phyloP scores from a whole-genome alignment of 768 basidiomycete genomes.

The Boletus vermiculosoides region DNA sequence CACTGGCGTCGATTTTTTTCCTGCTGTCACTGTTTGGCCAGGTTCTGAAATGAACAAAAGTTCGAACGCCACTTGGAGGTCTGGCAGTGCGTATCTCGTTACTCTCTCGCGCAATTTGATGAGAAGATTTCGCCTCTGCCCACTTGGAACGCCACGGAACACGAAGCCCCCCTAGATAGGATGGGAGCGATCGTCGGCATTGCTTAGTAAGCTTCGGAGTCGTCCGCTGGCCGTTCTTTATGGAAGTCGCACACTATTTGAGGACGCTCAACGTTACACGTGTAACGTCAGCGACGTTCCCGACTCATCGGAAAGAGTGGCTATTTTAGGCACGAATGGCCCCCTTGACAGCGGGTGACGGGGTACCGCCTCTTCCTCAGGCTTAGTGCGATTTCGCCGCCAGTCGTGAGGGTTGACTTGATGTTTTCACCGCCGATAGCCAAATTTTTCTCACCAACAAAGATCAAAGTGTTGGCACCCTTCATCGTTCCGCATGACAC shows the following conservation, averaged over 20 bases:
- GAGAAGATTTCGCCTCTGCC: conserved; percentile 2
- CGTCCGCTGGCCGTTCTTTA: background rate
- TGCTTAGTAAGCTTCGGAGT: conserved; percentile 10
- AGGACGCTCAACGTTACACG: conserved; percentile 28
- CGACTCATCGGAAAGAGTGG: background rate
- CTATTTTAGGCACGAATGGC: conserved; percentile 1
- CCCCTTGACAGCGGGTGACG: background rate
- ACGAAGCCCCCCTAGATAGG: background rate
- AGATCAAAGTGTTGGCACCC: conserved; percentile 6
- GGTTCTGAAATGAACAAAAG: conserved; percentile 9
- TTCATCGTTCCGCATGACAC: conserved; percentile 9
- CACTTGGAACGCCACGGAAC: conserved; percentile 1
- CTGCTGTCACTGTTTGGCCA: background rate
- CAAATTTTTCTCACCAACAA: conserved; percentile 6
- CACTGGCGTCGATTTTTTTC: background rate
- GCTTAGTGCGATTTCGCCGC: background rate
- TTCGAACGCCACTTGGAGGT: background rate
- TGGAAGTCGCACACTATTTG: background rate
- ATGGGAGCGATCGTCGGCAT: conserved; percentile 7
- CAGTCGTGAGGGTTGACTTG: background rate
- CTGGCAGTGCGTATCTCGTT: conserved; percentile 2
- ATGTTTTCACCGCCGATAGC: background rate
- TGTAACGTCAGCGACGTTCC: conserved; percentile 24
- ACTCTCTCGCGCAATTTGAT: background rate
- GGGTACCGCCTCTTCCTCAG: background rate